phyloP scores from a whole-genome alignment of 768 basidiomycete genomes.

The Pisolithus orientalis region DNA sequence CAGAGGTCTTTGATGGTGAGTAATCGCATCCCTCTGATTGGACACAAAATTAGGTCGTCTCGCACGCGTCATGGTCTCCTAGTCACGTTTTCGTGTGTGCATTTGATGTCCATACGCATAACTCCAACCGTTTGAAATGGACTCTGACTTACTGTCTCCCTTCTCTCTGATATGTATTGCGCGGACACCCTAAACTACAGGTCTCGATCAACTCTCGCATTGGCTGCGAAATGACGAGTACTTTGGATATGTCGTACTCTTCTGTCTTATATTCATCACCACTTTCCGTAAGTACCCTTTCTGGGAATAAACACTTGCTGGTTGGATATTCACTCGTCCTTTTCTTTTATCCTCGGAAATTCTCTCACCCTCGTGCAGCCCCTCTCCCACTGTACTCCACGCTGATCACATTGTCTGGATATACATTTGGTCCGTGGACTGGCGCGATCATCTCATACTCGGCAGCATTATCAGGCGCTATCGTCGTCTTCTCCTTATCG shows the following conservation, averaged over 20 bases:
- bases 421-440: conserved; percentile 79
- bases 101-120: background rate
- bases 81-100: conserved; percentile 1
- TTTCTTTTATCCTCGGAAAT: conserved; percentile 6
- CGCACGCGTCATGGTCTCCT: background rate
- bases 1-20: conserved; percentile 77
- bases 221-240: conserved; percentile 69
- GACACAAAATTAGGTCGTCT: background rate
- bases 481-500: conserved; percentile 78
- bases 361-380: conserved; percentile 38
- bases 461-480: conserved; percentile 78
- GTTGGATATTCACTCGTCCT: conserved; percentile 5
- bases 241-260: conserved; percentile 74
- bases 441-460: conserved; percentile 85
- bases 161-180: background rate
- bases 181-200: conserved; percentile 32
- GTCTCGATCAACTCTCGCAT: conserved; percentile 73
- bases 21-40: conserved; percentile 8
- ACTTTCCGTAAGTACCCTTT: conserved; percentile 67
- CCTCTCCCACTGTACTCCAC: conserved; percentile 92
- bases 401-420: conserved; percentile 85
- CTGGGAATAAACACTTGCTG: conserved; percentile 1
- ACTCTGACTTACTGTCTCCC: conserved; percentile 7
- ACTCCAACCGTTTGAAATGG: background rate
- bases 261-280: conserved; percentile 77